These are phyloP conservation scores for Tuber brumale DNA, from an alignment of 495 filamentous ascomycete species.

Conservation along the genomic window DNA sequence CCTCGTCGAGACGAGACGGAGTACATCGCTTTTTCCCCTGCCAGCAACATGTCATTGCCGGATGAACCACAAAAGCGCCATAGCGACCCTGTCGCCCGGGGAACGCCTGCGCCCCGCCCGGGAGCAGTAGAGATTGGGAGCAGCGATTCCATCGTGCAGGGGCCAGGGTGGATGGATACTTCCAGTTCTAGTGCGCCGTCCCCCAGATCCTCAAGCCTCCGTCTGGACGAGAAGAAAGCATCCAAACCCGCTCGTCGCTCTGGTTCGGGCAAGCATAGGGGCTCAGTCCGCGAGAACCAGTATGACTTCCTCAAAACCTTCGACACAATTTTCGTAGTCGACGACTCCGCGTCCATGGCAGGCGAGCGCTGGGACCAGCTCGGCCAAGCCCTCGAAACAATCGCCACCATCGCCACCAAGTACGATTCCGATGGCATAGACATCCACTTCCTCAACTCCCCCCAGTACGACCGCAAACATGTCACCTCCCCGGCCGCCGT, in stretches of 20 bases:
- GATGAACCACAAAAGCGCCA: conserved; percentile 9
- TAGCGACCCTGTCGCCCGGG: conserved; percentile 11
- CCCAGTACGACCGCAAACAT: conserved; percentile 18
- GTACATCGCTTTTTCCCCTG: conserved; percentile 21
- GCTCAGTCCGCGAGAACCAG: conserved; percentile 51
- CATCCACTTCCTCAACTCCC: conserved; percentile 81
- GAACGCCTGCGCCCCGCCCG: conserved; percentile 16
- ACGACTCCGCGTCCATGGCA: conserved; percentile 87
- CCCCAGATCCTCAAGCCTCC: conserved; percentile 6
- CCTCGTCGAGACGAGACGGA: conserved; percentile 23
- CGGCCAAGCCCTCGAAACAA: conserved; percentile 60
- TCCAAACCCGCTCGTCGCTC: neutral
- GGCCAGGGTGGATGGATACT: neutral
- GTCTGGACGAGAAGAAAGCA: neutral
- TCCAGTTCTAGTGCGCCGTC: conserved; percentile 1
- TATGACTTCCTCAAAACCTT: conserved; percentile 81
- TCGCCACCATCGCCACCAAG: conserved; percentile 76
- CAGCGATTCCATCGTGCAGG: conserved; percentile 16
- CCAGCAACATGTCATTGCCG: conserved; percentile 10
- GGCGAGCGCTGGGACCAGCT: conserved; percentile 72
- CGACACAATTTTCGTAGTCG: conserved; percentile 85
- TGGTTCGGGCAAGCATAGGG: neutral
- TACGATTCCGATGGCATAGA: conserved; percentile 90
- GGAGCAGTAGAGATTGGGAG: conserved; percentile 34
- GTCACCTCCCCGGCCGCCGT: conserved; percentile 45